phyloP scores from a whole-genome alignment of 2,329 filamentous ascomycete species.

The Fusarium pilosicola region DNA sequence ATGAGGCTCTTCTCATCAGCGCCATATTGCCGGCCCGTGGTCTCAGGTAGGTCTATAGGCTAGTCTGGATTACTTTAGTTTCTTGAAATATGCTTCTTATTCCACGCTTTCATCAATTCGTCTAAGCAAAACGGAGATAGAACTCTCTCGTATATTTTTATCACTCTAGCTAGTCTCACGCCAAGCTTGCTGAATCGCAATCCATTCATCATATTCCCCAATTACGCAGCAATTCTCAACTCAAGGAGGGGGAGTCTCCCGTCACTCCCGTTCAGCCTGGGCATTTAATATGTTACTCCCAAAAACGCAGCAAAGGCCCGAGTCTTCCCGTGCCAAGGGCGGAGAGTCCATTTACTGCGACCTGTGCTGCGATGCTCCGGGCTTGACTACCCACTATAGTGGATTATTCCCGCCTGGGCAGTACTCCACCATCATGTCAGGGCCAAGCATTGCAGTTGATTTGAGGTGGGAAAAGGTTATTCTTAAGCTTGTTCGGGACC shows the following conservation, averaged over 20 bases:
- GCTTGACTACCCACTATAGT: neutral
- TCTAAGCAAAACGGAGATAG: accelerated
- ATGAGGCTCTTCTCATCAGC: neutral
- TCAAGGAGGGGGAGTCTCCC: neutral
- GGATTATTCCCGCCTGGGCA: neutral
- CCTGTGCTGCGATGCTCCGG: neutral
- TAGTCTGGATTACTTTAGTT: neutral
- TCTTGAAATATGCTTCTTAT: neutral
- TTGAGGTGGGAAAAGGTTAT: neutral
- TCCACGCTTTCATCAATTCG: neutral
- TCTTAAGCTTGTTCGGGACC: neutral
- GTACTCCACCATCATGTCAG: neutral
- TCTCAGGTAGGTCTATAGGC: neutral
- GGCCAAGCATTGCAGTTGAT: neutral
- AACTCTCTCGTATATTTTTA: neutral
- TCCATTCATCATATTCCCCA: neutral
- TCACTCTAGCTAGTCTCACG: neutral
- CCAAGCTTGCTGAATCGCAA: neutral
- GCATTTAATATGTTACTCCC: neutral
- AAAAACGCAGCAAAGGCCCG: neutral
- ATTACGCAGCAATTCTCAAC: neutral
- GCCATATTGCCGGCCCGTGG: neutral
- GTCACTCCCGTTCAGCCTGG: neutral
- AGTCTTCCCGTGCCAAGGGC: conserved; percentile 3
- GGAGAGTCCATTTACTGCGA: neutral